phyloP scores from a whole-genome alignment of 306 rosid genomes.

The Dryas octopetala region DNA sequence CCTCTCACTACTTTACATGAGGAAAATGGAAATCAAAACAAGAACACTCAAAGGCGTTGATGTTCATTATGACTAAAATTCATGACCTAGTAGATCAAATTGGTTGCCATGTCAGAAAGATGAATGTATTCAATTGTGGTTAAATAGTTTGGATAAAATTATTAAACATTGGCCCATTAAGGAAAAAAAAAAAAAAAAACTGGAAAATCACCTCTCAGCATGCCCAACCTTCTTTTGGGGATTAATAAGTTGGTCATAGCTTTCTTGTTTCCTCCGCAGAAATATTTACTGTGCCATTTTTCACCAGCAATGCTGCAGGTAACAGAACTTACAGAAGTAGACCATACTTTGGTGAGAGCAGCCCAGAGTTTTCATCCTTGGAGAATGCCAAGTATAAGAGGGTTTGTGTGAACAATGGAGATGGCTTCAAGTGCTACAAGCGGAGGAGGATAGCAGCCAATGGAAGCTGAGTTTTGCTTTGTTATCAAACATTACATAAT shows the following conservation, averaged over 20 bases:
- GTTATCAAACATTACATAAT: not conserved
- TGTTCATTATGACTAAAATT: not conserved
- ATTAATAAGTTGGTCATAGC: too few relatives aligned
- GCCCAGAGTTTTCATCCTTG: constrained; percentile 16
- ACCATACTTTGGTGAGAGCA: constrained; percentile 26
- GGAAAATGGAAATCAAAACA: constrained; percentile 21
- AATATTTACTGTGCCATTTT: constrained; percentile 1
- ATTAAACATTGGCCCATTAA: too few relatives aligned
- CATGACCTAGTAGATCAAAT: not conserved
- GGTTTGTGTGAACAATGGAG: constrained; percentile 1
- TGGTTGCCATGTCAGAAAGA: too few relatives aligned
- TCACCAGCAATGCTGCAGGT: constrained; percentile 33
- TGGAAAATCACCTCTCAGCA: not conserved
- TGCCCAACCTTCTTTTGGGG: too few relatives aligned
- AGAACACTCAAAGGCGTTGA: not conserved
- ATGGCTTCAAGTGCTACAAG: constrained; percentile 31
- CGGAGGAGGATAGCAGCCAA: constrained; percentile 39
- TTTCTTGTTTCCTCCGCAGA: too few relatives aligned
- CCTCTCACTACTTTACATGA: constrained; percentile 14
- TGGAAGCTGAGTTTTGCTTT: not conserved
- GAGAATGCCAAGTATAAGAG: constrained; percentile 14
- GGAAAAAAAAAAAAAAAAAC: not conserved
- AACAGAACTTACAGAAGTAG: constrained; percentile 8
- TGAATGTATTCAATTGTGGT: not conserved
- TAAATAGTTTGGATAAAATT: not conserved